A percentile compares a stretch with the other conserved stretches of the same genome.
These are phyloP conservation scores for Dalbergia cultrata DNA, from an alignment of 306 rosid species.

Conservation along the genomic window DNA sequence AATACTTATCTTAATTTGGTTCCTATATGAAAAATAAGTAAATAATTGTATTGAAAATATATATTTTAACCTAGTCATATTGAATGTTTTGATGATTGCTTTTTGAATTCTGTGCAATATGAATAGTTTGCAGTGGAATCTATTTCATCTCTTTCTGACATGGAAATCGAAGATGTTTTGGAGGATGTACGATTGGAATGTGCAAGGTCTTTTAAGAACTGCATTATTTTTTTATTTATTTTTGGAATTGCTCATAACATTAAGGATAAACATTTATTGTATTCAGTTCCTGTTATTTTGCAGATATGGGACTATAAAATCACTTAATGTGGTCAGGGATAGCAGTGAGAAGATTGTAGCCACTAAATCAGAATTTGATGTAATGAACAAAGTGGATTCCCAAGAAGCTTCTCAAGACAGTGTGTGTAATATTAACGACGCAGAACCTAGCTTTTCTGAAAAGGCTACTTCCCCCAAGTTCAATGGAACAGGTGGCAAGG, in stretches of 20 bases:
- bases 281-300: conserved; percentile 45
- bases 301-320: conserved; percentile 89
- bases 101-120: conserved; percentile 38
- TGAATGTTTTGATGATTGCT: conserved; percentile 42
- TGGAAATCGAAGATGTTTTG: conserved; percentile 69
- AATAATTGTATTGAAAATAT: background rate
- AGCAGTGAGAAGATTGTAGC: conserved; percentile 35
- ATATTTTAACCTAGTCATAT: conserved; percentile 1
- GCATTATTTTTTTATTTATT: background rate
- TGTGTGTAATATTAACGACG: conserved; percentile 20
- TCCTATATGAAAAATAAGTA: background rate
- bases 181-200: conserved; percentile 95
- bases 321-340: conserved; percentile 71
- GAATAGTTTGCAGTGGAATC: conserved; percentile 67
- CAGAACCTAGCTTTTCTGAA: conserved; percentile 43
- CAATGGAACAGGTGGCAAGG: conserved; percentile 39
- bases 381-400: conserved; percentile 44
- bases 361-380: conserved; percentile 46
- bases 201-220: conserved; percentile 72
- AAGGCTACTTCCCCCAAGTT: conserved; percentile 28
- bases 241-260: conserved; percentile 35
- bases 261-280: background rate
- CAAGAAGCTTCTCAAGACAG: conserved; percentile 39
- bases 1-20: background rate
- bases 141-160: conserved; percentile 60